Base-by-base conservation (phyloP, 768 basidiomycete species). In the Dentipellis sp. region DNA sequence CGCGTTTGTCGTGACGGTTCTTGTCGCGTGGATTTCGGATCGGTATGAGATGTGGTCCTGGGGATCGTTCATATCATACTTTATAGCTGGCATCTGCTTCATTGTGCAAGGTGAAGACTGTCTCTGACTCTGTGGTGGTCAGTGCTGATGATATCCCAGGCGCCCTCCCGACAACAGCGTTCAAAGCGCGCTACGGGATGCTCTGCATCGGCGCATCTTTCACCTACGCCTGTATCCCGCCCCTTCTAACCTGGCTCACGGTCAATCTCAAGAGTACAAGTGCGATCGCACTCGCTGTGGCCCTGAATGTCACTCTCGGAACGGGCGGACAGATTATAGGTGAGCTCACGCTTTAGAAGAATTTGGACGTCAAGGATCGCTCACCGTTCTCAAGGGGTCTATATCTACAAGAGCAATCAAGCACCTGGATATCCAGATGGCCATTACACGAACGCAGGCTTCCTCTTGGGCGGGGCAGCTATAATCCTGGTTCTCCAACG, bases 1-100 rank as follows among this genome's bases (percentile, higher is more conserved):
- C 10, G 72, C 66, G n/a, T 73, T 63, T 52, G 42, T 45, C 10
- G 42, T 45, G n/a, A 19, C 42, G 42, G 16, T 45, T 19, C 7
- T 45, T 14, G 5, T 45, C 19, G 17, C 42, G 10, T 45, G 42
- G 42, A 17, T 45, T 17, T 45, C 42, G 19, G 42, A 45, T 45
- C n/a, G 42, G n/a, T 45, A 45, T 10, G 42, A 10, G 6, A 3
- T 16, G 19, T 45, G 42, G 42, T 45, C 42, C 2, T 45, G 42
- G 42, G 42, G 42, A 7, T 45, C 42, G 2, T 45, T 45, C 19
- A 19, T 10, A 7, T 45, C 42, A 8, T 19, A 17, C 16, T 7
- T 45, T 14, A 17, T 45, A 19, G n/a, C 42, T 9, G 42, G 42
- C n/a, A 19, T 17, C 10, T 14, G 42, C 16, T 45, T 45, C 1